These are phyloP conservation scores for Sergeia podlipaevii DNA, from an alignment of 208 protist species.

Conservation along the genomic window DNA sequence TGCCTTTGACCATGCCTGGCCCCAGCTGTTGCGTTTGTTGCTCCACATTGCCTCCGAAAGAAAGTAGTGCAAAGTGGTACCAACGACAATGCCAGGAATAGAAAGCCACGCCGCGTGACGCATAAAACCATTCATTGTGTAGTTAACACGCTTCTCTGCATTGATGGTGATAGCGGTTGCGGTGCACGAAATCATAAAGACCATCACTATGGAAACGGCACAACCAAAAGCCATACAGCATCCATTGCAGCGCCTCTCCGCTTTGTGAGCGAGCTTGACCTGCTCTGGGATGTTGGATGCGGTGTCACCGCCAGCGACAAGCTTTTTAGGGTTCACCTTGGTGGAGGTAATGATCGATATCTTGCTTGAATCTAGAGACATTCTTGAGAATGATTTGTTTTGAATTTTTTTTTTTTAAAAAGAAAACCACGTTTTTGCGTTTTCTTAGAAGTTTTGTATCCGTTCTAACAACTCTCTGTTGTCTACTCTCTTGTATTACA, in stretches of 20 bases:
- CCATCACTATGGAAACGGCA: constrained; percentile 44
- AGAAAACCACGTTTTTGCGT: too few relatives aligned
- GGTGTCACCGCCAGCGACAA: constrained; percentile 45
- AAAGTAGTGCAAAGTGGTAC: constrained; percentile 77
- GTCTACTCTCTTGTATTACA: too few relatives aligned
- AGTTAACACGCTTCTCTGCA: constrained; percentile 66
- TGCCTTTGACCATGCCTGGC: constrained; percentile 86
- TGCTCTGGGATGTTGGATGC: constrained; percentile 20
- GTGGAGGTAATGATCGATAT: constrained; percentile 75
- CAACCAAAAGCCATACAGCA: constrained; percentile 77
- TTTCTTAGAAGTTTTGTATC: too few relatives aligned
- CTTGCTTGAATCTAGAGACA: constrained; percentile 60
- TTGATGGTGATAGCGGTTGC: constrained; percentile 50
- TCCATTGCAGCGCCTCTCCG: constrained; percentile 56
- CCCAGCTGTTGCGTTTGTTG: constrained; percentile 69
- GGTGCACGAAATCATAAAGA: constrained; percentile 37
- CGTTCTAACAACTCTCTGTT: too few relatives aligned
- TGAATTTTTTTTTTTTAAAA: constrained; percentile 14
- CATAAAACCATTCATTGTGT: constrained; percentile 73
- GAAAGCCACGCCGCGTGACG: constrained; percentile 70
- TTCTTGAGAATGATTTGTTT: background rate
- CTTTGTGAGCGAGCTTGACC: constrained; percentile 12
- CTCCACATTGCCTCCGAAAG: constrained; percentile 87
- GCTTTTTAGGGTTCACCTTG: constrained; percentile 62
- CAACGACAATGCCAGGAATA: constrained; percentile 59